Evolutionary conservation across 2,329 filamentous ascomycete species (phyloP), one percentile per base, ranked within the genome.

Genomic region (Botrytis aclada): DNA sequence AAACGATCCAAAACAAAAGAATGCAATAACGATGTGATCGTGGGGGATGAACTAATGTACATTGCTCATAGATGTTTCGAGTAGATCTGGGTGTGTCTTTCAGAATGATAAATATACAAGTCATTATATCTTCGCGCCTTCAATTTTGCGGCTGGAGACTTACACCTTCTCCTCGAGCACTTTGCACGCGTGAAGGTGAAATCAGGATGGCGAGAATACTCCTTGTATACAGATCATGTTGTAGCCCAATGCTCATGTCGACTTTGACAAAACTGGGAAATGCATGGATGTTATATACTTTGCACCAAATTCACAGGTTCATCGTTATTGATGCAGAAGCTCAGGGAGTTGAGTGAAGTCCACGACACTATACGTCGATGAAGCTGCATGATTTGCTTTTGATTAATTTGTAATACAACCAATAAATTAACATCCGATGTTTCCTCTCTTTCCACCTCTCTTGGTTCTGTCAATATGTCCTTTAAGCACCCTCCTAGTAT

Each of bases 401-500:
- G 54, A 70, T 70, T 70, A 60, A 37, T 45, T 62, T 29, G 54
- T 32, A 61, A 69, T 58, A 43, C 25, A 51, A 37, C 45, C 71
- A 39, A 51, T 25, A 34, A 45, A 60, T 75, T 78, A 80, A 77
- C 77, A 77, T 12, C 80, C 80, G 72, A 81, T 76, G 77, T 98
- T 98, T 71, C 91, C 90, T 80, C 93, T 89, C 82, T 91, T 90
- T 10, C 95, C 95, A 70, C 95, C 95, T 74, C 90, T 90, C 85
- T 97, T 97, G 81, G 90, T 90, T 81, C 95, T 88, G 73, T 95
- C 90, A 41, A 95, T 87, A 83, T 98, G 95, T 3, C 90, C 92
- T 81, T 89, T 91, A 77, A 98, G 83, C 51, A 94, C 89, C 84
- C 92, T 94, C 80, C 89, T 89, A 76, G 94, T 94, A 83, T 98